Percentiles rank a stretch among this genome's conserved stretches.
Conservation (phyloP, 2,329 filamentous ascomycete genomes). For the Lasiodiplodia sp. region DNA sequence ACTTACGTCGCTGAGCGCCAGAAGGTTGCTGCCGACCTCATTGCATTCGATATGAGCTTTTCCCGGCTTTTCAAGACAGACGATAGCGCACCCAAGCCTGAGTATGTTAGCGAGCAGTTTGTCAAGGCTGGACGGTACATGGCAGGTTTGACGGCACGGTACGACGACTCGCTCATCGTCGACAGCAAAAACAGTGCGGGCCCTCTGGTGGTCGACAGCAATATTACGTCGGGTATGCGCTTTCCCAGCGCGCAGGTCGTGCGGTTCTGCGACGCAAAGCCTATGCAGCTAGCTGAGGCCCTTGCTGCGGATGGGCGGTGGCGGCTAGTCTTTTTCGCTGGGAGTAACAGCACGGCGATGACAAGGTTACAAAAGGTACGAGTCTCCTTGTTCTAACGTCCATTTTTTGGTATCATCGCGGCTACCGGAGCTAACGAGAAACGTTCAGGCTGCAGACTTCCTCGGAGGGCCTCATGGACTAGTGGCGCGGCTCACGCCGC, state of each 20-base stretch:
- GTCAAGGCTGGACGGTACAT: conserved; percentile 65
- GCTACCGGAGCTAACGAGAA: neutral
- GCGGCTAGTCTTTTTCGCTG: conserved; percentile 59
- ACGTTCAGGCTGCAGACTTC: neutral
- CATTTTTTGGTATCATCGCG: no score
- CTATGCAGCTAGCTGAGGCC: conserved; percentile 59
- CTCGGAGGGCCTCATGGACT: conserved; percentile 42
- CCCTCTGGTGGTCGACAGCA: conserved; percentile 42
- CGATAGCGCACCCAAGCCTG: conserved; percentile 48
- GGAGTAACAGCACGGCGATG: conserved; percentile 38
- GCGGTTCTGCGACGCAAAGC: conserved; percentile 65
- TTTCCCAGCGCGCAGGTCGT: conserved; percentile 65
- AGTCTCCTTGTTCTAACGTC: neutral
- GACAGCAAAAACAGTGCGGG: conserved; percentile 43
- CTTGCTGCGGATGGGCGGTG: conserved; percentile 62
- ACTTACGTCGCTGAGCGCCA: conserved; percentile 69
- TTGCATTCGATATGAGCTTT: conserved; percentile 66
- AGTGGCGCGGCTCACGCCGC: conserved; percentile 53
- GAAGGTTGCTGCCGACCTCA: conserved; percentile 58
- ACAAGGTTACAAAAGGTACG: conserved; percentile 3
- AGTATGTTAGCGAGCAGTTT: conserved; percentile 65
- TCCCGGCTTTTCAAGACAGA: conserved; percentile 56
- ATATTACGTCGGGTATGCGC: conserved; percentile 55
- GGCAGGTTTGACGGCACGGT: conserved; percentile 65
- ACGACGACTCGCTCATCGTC: conserved; percentile 60